phyloP scores from a whole-genome alignment of 768 basidiomycete species.

The Lentinula sp. region DNA sequence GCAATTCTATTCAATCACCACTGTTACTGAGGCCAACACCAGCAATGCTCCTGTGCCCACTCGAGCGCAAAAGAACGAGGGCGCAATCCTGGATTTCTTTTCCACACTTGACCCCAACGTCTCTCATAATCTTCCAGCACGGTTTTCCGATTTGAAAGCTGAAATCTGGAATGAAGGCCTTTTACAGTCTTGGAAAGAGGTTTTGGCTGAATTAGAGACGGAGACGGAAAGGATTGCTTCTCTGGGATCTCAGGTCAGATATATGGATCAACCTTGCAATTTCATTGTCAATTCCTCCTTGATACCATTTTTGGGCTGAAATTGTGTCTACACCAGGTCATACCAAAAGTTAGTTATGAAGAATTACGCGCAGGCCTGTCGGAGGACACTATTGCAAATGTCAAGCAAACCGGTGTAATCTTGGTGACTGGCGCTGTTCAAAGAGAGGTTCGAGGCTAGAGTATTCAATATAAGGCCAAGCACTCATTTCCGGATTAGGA shows the following conservation, averaged over 20 bases:
- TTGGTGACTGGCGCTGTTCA: conserved; percentile 55
- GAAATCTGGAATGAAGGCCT: conserved; percentile 41
- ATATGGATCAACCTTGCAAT: not conserved
- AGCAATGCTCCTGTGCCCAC: not conserved
- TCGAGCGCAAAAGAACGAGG: not conserved
- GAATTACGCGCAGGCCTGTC: conserved; percentile 44
- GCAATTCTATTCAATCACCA: not conserved
- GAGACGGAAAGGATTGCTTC: conserved; percentile 41
- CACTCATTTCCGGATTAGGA: conserved; percentile 28
- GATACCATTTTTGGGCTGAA: not conserved
- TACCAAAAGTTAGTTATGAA: conserved; percentile 43
- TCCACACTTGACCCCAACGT: not conserved
- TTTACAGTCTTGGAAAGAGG: conserved; percentile 46
- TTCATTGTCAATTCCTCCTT: no score
- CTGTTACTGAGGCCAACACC: not conserved
- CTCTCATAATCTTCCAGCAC: conserved; percentile 34
- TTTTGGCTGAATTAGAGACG: conserved; percentile 42
- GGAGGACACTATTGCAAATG: conserved; percentile 31
- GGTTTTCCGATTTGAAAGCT: conserved; percentile 59
- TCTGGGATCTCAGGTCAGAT: conserved; percentile 38
- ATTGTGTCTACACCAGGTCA: conserved; percentile 26
- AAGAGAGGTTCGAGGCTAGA: conserved; percentile 34
- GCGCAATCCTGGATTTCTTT: not conserved
- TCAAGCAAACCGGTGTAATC: conserved; percentile 49
- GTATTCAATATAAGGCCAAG: conserved; percentile 8